These are phyloP conservation scores for Neurospora intermedia DNA, from an alignment of 495 filamentous ascomycete genomes.

Conservation along the genomic window DNA sequence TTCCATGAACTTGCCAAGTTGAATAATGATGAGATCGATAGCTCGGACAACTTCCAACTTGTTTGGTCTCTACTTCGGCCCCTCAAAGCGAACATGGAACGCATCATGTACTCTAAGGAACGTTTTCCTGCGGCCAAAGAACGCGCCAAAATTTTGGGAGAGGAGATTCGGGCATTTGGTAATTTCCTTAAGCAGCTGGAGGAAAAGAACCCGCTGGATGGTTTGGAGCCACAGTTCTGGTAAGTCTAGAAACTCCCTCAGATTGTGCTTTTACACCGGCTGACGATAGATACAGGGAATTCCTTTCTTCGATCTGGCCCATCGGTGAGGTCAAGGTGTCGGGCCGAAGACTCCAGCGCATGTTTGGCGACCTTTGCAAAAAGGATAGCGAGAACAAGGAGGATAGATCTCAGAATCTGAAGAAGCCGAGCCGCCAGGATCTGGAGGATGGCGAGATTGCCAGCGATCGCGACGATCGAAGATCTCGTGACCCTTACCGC, in stretches of 20 bases:
- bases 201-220: conserved; percentile 25
- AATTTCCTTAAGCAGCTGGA: conserved; percentile 31
- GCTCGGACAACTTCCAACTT: conserved; percentile 23
- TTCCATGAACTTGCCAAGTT: conserved; percentile 24
- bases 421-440: conserved; percentile 14
- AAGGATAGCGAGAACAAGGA: conserved; percentile 20
- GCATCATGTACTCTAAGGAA: conserved; percentile 33
- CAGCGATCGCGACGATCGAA: conserved; percentile 24
- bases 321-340: conserved; percentile 27
- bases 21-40: conserved; percentile 22
- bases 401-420: conserved; percentile 7
- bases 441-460: conserved; percentile 27
- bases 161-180: conserved; percentile 35
- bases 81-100: conserved; percentile 31
- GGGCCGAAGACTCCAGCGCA: conserved; percentile 31
- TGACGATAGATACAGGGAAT: conserved; percentile 21
- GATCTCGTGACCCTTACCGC: conserved; percentile 27
- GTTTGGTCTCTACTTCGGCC: conserved; percentile 36
- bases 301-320: conserved; percentile 31
- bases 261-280: neutral
- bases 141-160: conserved; percentile 34
- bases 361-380: conserved; percentile 33
- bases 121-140: conserved; percentile 33
- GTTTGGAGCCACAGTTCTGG: conserved; percentile 37
- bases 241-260: conserved; percentile 11